A percentile compares a stretch with the other conserved stretches of the same genome.
phyloP scores from a whole-genome alignment of 139 green algal species.

The Chlamydomonas incerta region DNA sequence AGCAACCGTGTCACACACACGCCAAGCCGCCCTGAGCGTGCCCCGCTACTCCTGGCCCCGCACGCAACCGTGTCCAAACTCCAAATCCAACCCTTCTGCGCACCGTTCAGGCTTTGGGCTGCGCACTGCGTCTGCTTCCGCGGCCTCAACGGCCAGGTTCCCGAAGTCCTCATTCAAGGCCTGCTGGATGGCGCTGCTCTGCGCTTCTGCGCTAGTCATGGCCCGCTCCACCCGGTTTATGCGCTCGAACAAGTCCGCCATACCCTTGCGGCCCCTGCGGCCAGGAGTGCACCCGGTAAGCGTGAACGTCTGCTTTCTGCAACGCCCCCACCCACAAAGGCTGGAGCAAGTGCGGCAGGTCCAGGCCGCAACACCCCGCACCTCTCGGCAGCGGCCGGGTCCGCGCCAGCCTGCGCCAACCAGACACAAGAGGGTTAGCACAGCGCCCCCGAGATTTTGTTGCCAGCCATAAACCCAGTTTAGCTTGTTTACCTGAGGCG shows the following conservation, averaged over 20 bases:
- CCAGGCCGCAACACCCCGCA: neutral
- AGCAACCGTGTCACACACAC: neutral
- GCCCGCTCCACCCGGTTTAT: constrained; percentile 37
- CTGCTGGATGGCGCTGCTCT: constrained; percentile 18
- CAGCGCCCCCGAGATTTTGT: too few species aligned
- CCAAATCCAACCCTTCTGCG: neutral
- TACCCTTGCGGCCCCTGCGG: constrained; percentile 26
- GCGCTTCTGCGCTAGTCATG: constrained; percentile 37
- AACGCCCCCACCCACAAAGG: neutral
- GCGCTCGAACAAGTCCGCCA: constrained; percentile 37
- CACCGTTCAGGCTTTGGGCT: constrained; percentile 38
- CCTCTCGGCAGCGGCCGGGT: constrained; percentile 26
- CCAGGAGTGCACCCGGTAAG: neutral
- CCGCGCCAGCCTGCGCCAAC: neutral
- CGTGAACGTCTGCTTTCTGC: neutral
- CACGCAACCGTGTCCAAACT: too few species aligned
- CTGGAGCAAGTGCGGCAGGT: too few species aligned
- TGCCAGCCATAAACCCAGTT: too few species aligned
- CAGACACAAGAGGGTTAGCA: neutral
- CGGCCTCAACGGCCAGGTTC: neutral
- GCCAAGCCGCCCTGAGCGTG: neutral
- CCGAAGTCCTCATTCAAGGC: constrained; percentile 17
- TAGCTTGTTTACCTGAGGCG: neutral
- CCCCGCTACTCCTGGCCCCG: too few species aligned
- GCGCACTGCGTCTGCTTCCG: neutral